Evolutionary conservation across 2,329 filamentous ascomycete genomes (phyloP).

Genomic region (Trichoderma hamatum): DNA sequence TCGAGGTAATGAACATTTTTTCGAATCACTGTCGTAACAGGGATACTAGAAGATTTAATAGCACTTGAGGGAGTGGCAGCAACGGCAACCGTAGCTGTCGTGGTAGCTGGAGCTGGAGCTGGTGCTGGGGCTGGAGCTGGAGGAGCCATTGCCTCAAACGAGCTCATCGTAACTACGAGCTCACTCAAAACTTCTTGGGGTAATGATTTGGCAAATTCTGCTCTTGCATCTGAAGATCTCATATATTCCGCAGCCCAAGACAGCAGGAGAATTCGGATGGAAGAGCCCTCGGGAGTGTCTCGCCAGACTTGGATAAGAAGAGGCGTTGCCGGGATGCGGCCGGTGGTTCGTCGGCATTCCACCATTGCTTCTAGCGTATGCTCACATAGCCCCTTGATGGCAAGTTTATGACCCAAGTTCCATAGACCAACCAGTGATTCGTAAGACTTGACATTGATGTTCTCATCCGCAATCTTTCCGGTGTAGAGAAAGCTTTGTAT

Average conservation of each 20-base stretch:
- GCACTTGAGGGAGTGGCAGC: neutral
- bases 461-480: conserved; percentile 48
- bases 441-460: conserved; percentile 52
- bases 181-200: conserved; percentile 66
- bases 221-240: conserved; percentile 57
- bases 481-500: conserved; percentile 60
- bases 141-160: conserved; percentile 43
- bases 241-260: conserved; percentile 68
- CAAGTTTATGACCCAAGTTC: conserved; percentile 58
- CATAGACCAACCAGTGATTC: conserved; percentile 59
- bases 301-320: conserved; percentile 65
- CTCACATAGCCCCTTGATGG: conserved; percentile 59
- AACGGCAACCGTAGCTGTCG: neutral
- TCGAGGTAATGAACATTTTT: conserved; percentile 57
- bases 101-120: neutral
- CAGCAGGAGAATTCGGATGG: conserved; percentile 60
- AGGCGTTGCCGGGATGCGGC: conserved; percentile 59
- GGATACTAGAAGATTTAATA: neutral
- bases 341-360: conserved; percentile 56
- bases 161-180: conserved; percentile 64
- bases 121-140: neutral
- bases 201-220: conserved; percentile 62
- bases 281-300: conserved; percentile 62
- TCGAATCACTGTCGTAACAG: conserved; percentile 31
- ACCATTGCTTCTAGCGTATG: conserved; percentile 60